Conservation (phyloP, 495 filamentous ascomycete species). For the Mycothermus thermophilus region DNA sequence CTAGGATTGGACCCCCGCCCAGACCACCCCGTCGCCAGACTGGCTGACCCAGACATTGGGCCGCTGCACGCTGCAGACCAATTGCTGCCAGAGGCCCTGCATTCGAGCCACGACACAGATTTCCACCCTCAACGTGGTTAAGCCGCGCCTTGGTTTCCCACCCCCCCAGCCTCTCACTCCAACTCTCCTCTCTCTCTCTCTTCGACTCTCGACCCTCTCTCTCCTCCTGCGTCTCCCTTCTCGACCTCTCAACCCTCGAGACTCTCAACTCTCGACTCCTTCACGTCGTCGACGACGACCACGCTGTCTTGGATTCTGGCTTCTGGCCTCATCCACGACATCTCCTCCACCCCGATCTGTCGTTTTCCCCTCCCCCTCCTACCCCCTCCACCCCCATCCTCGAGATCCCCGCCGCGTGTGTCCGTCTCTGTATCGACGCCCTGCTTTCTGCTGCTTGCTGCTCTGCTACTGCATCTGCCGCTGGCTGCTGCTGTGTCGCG, state of each 20-base stretch:
- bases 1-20: no score
- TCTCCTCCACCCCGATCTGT: slow-evolving; percentile 6
- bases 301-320: no score
- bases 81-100: slow-evolving; percentile 34
- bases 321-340: slow-evolving; percentile 1
- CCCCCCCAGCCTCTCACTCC: slow-evolving; percentile 10
- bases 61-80: slow-evolving; percentile 38
- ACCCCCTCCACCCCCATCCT: no score
- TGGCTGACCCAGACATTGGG: slow-evolving; percentile 33
- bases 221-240: slow-evolving; percentile 10
- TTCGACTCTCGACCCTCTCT: slow-evolving; percentile 11
- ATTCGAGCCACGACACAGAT: slow-evolving; percentile 49
- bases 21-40: no score
- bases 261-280: no score
- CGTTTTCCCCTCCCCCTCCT: no score
- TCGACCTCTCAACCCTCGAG: slow-evolving; percentile 1
- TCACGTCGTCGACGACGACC: no score
- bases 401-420: no score
- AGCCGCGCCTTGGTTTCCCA: slow-evolving; percentile 18
- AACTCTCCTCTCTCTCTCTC: no score
- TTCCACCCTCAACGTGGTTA: slow-evolving; percentile 26
- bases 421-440: no score
- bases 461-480: slow-evolving; percentile 8
- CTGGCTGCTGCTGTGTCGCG: slow-evolving; percentile 18
- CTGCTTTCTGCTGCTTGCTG: slow-evolving; percentile 9